Conservation (phyloP, 164 flowering plant genomes). For the Saururus chinensis region DNA sequence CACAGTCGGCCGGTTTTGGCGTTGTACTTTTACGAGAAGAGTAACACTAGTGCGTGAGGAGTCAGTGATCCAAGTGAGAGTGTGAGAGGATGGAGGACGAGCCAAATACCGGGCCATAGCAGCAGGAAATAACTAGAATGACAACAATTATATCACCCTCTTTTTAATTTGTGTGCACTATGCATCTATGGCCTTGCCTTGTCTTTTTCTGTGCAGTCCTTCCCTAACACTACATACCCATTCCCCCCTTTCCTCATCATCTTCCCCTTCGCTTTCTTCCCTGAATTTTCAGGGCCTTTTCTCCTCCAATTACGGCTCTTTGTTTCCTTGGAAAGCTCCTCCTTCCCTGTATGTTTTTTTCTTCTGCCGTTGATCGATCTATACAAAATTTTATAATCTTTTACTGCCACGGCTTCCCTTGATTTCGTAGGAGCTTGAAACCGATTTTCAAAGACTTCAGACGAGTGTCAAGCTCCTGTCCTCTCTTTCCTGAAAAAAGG, state of each 20-base stretch:
- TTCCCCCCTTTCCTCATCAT: slow-evolving; percentile 19
- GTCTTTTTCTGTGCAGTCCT: slow-evolving; percentile 32
- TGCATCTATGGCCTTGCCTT: slow-evolving; percentile 21
- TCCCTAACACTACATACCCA: slow-evolving; percentile 28
- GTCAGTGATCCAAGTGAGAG: too few relatives aligned
- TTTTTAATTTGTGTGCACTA: slow-evolving; percentile 14
- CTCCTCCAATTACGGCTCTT: slow-evolving; percentile 31
- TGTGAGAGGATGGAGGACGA: neutral
- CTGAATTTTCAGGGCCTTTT: slow-evolving; percentile 20
- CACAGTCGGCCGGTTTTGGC: too few relatives aligned
- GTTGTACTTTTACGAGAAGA: too few relatives aligned
- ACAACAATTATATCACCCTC: neutral
- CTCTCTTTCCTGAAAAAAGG: slow-evolving; percentile 17
- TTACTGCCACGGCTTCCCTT: slow-evolving; percentile 11
- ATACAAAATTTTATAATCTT: slow-evolving; percentile 2
- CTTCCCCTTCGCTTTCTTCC: slow-evolving; percentile 10
- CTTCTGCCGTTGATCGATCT: slow-evolving; percentile 1
- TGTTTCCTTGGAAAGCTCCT: slow-evolving; percentile 10
- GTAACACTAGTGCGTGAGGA: too few relatives aligned
- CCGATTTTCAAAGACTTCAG: slow-evolving; percentile 19
- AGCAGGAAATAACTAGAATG: neutral
- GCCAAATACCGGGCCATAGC: neutral
- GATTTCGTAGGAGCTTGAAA: slow-evolving; percentile 14
- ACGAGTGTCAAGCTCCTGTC: slow-evolving; percentile 11
- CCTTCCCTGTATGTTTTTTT: slow-evolving; percentile 3